phyloP scores from a whole-genome alignment of 768 basidiomycete genomes.

The Cystofilobasidium macerans region DNA sequence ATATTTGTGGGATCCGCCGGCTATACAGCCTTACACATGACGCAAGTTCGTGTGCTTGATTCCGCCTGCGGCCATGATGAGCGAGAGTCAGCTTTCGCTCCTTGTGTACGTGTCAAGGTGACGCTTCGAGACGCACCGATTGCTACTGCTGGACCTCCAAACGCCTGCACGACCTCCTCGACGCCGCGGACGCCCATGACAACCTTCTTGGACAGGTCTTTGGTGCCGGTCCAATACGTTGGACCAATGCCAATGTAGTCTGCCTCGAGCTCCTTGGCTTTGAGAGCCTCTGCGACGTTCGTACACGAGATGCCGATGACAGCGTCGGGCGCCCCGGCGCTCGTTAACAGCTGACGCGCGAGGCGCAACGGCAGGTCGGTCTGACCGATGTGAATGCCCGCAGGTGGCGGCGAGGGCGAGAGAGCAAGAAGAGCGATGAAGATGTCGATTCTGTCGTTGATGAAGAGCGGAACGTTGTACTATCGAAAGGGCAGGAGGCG shows the following conservation, averaged over 20 bases:
- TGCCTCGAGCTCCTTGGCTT: conserved; percentile 51
- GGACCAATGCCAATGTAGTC: conserved; percentile 87
- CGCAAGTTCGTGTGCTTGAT: conserved; percentile 69
- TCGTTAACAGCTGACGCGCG: conserved; percentile 58
- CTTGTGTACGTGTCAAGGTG: background rate
- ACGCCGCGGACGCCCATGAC: conserved; percentile 63
- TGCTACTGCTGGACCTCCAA: conserved; percentile 64
- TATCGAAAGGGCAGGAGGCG: conserved; percentile 6
- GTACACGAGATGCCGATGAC: conserved; percentile 76
- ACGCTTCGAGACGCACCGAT: conserved; percentile 52
- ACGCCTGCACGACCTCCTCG: conserved; percentile 52
- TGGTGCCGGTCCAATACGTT: conserved; percentile 69
- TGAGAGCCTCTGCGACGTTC: conserved; percentile 52
- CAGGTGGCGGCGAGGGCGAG: conserved; percentile 27
- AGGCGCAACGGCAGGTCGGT: conserved; percentile 62
- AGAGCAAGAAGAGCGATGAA: conserved; percentile 48
- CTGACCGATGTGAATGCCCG: conserved; percentile 83
- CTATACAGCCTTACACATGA: conserved; percentile 50
- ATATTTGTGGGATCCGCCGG: background rate
- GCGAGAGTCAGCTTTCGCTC: background rate
- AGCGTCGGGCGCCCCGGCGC: conserved; percentile 39
- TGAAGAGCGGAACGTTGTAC: conserved; percentile 69
- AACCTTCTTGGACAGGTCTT: conserved; percentile 48
- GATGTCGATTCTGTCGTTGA: conserved; percentile 64
- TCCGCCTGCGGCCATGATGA: conserved; percentile 49